Base-by-base conservation (phyloP, 2,329 filamentous ascomycete species). In the Diaporthe citrichinensis region DNA sequence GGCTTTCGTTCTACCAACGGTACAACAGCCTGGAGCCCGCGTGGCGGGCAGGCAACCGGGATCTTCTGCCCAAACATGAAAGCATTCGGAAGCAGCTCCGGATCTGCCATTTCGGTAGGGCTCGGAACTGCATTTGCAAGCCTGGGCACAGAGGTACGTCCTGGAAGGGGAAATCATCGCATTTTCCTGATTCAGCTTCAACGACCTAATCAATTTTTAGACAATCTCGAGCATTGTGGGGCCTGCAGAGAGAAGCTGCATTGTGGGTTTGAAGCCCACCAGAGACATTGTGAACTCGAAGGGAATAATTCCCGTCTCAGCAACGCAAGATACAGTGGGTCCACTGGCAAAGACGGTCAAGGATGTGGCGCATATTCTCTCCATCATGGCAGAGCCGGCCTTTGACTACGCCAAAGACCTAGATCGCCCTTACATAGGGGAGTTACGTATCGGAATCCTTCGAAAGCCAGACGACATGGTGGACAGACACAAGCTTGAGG, bases 271-370 rank as follows among this genome's bases (percentile, higher is more conserved):
- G 79, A 93, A 92, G 81, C 91, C 92, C 9, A 58, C 31, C 28
- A 58, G 10, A 36, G 93, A 93, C 0, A 83, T 94, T 2, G 92
- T 90, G 0, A 92, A 90, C 3, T 86, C 90, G 28, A 82, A 88
- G 75, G 85, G 93, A 5, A 92, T 94, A 1, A 89, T 95, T 17
- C 93, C 93, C 0, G 90, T 94, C 4, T 90, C 88, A 4, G 82
- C 88, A 41, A 88, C 91, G 78, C 91, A 93, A 79, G 93, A 95
- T 78, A 92, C 90, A 0, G 86, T 94, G 0, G 93, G 93, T 0
- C 87, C 89, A 0, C 91, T 95, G 82, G 90, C 90, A 0, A 88
- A 90, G 34, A 93, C 89, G 0, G 90, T 95, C 46, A 67, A 73
- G 36, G 59, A 73, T 14, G 58, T 61, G 23, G 71, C 71, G n/a